These are phyloP conservation scores for Cutaneotrichosporon cavernicola DNA, from an alignment of 1,284 basidiomycete genomes.

Conservation along the genomic window DNA sequence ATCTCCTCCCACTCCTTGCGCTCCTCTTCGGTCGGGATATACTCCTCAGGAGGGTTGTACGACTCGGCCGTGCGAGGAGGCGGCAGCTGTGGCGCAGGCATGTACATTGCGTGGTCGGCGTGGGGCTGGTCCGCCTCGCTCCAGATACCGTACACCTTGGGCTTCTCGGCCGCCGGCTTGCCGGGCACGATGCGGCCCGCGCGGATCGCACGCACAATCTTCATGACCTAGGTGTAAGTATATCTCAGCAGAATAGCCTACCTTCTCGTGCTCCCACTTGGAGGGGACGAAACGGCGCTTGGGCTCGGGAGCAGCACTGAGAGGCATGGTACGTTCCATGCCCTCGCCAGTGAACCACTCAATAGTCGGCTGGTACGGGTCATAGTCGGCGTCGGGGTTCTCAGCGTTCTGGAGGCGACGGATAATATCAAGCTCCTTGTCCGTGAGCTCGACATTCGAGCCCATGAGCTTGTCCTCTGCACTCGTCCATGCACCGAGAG, in stretches of 20 bases:
- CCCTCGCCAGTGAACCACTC: constrained; percentile 98
- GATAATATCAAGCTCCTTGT: constrained; percentile 94
- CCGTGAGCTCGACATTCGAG: constrained; percentile 78
- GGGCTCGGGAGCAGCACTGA: constrained; percentile 88
- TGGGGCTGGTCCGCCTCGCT: constrained; percentile 65
- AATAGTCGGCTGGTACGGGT: constrained; percentile 88
- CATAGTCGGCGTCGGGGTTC: constrained; percentile 83
- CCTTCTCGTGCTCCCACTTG: constrained; percentile 99
- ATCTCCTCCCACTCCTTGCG: constrained; percentile 77
- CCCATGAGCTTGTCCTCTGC: constrained; percentile 89
- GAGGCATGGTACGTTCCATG: constrained; percentile 88
- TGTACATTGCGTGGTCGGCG: constrained; percentile 68
- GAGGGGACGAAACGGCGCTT: constrained; percentile 95
- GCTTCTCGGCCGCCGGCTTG: constrained; percentile 69
- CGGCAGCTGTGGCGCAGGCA: constrained; percentile 87
- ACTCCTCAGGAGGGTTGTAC: constrained; percentile 98
- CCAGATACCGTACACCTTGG: constrained; percentile 89
- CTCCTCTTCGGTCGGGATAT: constrained; percentile 86
- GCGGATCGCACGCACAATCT: constrained; percentile 97
- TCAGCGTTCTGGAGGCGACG: constrained; percentile 83
- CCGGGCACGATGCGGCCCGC: constrained; percentile 89
- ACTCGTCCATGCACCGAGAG: constrained; percentile 87
- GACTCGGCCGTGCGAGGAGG: constrained; percentile 92
- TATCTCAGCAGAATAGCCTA: constrained; percentile 41
- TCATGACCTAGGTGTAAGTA: constrained; percentile 73